Evolutionary conservation across 371 early-diverging fungal species (phyloP), one percentile per base, ranked within the genome.

Genomic region (Apophysomyces variabilis): DNA sequence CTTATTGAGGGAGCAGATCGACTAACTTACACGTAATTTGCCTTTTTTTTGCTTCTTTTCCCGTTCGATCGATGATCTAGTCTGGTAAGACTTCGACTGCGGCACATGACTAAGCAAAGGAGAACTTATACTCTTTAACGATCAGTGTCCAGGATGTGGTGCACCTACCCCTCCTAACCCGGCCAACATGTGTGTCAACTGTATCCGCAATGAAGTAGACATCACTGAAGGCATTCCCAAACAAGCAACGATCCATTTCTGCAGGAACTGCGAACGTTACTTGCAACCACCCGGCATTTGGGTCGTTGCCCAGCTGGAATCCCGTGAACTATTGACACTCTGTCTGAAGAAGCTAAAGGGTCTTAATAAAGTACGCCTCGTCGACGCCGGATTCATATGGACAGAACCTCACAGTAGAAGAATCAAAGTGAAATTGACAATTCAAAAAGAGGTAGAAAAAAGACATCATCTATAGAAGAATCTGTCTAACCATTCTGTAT

Each of bases 321-420:
- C 92, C 57, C 85, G 94, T 64, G 99, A 99, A 77, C 83, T 99
- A 47, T 79, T 99, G 59, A 91, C 98, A 0, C 82, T 99, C 46
- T 96, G 98, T 71, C 75, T 99, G 41, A 96, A 97, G 80, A 95
- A 93, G 74, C 85, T 98, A 56, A 92, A 91, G 68, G 97, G 97
- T 11, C 82, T 98, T 61, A 83, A 77, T 65, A 96, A 95, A 76
- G 95, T 99, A 18, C 89, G 98, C 26, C 85, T 99, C 64, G 89
- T 98, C 38, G 99, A 99, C 75, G 98, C 99, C 4, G 93, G 95
- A 38, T 99, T 99, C 72, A 91, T 98, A 47, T 99, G 98, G 95
- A 99, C 99, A 0, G 99, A 99, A 78, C 99, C 99, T 41, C 99
- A 99, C 82, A 83, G 83, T 93, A 95, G 64, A 85, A 92, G 79